Evolutionary conservation across 177 flowering plant genomes (phyloP).

Genomic region (Vitis hybrid): DNA sequence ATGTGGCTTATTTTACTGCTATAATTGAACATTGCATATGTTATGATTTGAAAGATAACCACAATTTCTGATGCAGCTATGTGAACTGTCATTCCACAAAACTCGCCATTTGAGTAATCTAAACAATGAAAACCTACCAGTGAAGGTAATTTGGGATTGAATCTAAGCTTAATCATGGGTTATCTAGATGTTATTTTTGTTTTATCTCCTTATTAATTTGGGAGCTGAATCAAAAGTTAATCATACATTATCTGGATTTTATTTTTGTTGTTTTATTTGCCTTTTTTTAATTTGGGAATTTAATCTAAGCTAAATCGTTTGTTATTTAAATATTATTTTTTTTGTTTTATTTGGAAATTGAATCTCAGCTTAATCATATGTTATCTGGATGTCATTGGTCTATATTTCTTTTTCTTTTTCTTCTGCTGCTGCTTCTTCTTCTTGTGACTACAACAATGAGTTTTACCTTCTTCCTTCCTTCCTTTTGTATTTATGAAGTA

Average conservation of each 20-base stretch:
- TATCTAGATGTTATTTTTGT: no score
- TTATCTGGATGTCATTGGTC: no score
- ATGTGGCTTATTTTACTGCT: not conserved
- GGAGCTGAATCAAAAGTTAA: not conserved
- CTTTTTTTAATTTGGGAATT: no score
- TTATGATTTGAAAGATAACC: constrained; percentile 12
- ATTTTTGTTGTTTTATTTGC: not conserved
- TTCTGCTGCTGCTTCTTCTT: no score
- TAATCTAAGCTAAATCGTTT: no score
- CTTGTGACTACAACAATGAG: no score
- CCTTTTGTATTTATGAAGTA: no score
- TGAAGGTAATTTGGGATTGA: constrained; percentile 58
- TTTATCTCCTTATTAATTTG: not conserved
- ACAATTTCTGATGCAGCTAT: constrained; percentile 57
- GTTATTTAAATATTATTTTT: no score
- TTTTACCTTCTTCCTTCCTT: no score
- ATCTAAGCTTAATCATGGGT: no score
- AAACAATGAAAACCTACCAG: constrained; percentile 93
- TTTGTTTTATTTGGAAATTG: not conserved
- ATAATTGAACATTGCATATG: not conserved
- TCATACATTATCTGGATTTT: not conserved
- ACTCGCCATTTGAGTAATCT: constrained; percentile 96
- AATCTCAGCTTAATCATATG: not conserved
- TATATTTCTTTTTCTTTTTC: no score
- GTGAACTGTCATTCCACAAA: constrained; percentile 92